Percentiles rank a stretch among this genome's conserved stretches.
These are phyloP conservation scores for Micractinium sp. DNA, from an alignment of 139 green algal genomes.

Conservation along the genomic window DNA sequence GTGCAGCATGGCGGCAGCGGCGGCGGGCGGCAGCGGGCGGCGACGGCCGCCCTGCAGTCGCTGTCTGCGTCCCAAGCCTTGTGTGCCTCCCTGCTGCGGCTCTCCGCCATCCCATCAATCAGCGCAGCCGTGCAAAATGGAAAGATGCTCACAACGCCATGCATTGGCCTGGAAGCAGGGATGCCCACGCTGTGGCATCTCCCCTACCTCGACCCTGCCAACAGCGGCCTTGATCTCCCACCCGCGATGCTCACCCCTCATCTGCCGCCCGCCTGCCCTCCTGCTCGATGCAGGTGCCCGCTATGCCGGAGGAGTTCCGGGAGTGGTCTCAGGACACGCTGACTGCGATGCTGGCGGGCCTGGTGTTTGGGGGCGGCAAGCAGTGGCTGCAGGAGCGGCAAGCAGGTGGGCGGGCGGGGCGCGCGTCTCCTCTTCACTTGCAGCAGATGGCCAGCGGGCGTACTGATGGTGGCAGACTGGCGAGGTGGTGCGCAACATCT, in stretches of 20 bases:
- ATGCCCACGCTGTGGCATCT: too few species aligned
- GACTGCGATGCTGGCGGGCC: constrained; percentile 17
- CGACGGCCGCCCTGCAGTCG: neutral
- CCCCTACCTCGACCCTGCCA: too few species aligned
- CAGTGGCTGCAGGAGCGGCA: constrained; percentile 36
- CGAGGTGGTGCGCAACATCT: neutral
- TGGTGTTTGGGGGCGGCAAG: constrained; percentile 32
- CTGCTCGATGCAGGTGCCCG: constrained; percentile 32
- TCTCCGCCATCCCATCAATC: too few species aligned
- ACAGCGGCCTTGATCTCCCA: too few species aligned
- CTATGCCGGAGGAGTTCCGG: constrained; percentile 41
- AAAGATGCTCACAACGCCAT: too few species aligned
- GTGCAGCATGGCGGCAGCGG: neutral
- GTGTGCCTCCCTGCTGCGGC: neutral
- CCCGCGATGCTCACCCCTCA: too few species aligned
- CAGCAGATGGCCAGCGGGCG: neutral
- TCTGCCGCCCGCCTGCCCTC: too few species aligned
- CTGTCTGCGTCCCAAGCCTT: neutral
- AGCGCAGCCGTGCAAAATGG: too few species aligned
- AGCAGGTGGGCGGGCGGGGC: neutral
- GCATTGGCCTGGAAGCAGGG: too few species aligned
- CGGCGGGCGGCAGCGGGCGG: neutral
- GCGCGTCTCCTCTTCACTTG: neutral
- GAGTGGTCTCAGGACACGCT: constrained; percentile 50
- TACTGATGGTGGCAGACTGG: too few species aligned